Percentiles rank a stretch among this genome's conserved stretches.
Evolutionary conservation across 345 rosid genomes (phyloP).

Genomic region (Rubroshorea leprosula): DNA sequence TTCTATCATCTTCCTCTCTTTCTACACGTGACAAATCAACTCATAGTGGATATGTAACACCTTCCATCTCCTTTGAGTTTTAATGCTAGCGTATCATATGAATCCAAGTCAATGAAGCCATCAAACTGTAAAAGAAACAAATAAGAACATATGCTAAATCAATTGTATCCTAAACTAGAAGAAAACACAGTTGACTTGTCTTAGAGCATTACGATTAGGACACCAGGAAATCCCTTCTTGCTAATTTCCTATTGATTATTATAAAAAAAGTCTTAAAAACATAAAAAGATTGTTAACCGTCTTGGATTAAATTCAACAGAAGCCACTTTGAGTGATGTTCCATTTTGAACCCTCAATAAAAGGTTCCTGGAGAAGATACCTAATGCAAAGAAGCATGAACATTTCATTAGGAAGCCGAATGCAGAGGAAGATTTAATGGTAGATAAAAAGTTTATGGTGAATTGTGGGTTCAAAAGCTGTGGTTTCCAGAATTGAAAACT

Average conservation of each 20-base stretch:
- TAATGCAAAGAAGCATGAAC: slow-evolving; percentile 13
- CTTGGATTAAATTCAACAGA: slow-evolving; percentile 92
- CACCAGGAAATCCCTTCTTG: no score
- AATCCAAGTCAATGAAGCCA: slow-evolving; percentile 81
- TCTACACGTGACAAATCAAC: slow-evolving; percentile 21
- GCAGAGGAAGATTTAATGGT: no score
- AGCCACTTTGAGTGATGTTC: slow-evolving; percentile 75
- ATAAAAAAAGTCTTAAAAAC: no score
- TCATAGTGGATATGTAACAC: slow-evolving; percentile 81
- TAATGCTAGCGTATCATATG: slow-evolving; percentile 76
- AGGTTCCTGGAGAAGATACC: slow-evolving; percentile 87
- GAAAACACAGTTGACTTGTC: no score
- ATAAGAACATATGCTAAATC: background rate
- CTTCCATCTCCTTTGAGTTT: slow-evolving; percentile 91
- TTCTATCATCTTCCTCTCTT: slow-evolving; percentile 8
- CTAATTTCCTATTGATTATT: background rate
- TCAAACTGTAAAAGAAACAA: slow-evolving; percentile 44
- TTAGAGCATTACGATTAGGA: no score
- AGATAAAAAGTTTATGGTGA: no score
- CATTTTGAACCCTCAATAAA: slow-evolving; percentile 60
- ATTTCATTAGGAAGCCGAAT: no score
- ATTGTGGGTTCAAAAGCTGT: no score
- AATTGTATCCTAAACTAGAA: slow-evolving; percentile 3
- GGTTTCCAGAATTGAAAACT: no score
- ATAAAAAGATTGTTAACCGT: no score